phyloP scores from a whole-genome alignment of 495 filamentous ascomycete genomes.

The Xylaria bambusicola region DNA sequence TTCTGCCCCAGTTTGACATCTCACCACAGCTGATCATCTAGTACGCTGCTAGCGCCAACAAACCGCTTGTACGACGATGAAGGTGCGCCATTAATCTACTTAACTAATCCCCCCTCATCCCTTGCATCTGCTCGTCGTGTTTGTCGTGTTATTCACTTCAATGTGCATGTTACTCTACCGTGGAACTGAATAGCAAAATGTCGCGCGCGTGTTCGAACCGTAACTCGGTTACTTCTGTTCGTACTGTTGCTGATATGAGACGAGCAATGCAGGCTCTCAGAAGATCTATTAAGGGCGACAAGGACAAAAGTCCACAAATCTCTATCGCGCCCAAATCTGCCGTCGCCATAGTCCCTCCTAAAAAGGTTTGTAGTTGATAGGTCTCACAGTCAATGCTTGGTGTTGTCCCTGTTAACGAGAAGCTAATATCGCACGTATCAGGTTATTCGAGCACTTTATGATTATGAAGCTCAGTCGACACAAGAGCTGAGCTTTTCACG shows the following conservation, averaged over 20 bases:
- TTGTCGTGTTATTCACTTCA: neutral
- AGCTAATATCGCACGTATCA: conserved; percentile 37
- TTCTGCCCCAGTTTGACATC: conserved; percentile 13
- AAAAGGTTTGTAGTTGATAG: conserved; percentile 71
- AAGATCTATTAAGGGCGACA: conserved; percentile 85
- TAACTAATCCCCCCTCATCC: conserved; percentile 24
- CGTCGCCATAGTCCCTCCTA: conserved; percentile 92
- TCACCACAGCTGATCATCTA: conserved; percentile 21
- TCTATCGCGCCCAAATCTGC: conserved; percentile 91
- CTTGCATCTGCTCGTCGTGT: conserved; percentile 13
- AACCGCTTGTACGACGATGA: conserved; percentile 44
- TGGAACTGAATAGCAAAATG: conserved; percentile 25
- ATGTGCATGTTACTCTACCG: conserved; percentile 5
- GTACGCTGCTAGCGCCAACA: conserved; percentile 16
- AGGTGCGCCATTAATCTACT: conserved; percentile 48
- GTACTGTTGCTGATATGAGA: conserved; percentile 39
- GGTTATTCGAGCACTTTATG: conserved; percentile 97
- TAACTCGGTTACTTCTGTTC: conserved; percentile 20
- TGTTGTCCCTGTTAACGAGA: neutral
- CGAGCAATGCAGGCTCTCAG: conserved; percentile 67
- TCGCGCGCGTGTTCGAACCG: conserved; percentile 24
- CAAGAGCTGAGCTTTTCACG: conserved; percentile 89
- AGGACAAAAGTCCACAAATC: conserved; percentile 74
- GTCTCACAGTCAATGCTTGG: conserved; percentile 1
- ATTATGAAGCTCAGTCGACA: conserved; percentile 74